Conservation (phyloP, 257 asterid genomes). For the Agastache rugosa region DNA sequence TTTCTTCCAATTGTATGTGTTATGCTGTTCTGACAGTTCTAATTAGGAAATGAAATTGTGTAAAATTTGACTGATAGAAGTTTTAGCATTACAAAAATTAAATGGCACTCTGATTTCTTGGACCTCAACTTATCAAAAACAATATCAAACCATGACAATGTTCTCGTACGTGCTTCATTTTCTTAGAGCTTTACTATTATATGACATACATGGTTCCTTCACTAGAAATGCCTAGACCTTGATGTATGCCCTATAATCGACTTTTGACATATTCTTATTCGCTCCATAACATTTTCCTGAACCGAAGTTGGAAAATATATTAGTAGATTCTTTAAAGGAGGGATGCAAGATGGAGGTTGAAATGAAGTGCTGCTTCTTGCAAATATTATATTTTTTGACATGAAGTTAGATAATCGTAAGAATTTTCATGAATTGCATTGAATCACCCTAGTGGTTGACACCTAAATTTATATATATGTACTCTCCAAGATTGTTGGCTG, state of each 20-base stretch:
- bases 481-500: constrained; percentile 7
- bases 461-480: background rate
- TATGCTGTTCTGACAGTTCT: background rate
- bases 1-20: background rate
- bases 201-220: background rate
- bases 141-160: background rate
- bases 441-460: background rate
- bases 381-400: background rate
- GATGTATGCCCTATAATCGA: background rate
- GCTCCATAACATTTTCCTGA: background rate
- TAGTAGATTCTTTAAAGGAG: background rate
- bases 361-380: background rate
- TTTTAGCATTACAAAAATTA: background rate
- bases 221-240: background rate
- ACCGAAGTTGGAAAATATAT: background rate
- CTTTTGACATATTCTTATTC: background rate
- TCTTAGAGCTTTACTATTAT: background rate
- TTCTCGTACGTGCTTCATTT: background rate
- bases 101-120: background rate
- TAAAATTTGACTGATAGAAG: background rate
- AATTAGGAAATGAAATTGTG: constrained; percentile 4
- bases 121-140: background rate
- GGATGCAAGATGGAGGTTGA: background rate
- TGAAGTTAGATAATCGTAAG: too few relatives aligned
- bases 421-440: too few relatives aligned